phyloP scores from a whole-genome alignment of 169 alveolate genomes.

The Cryptosporidium sp. region DNA sequence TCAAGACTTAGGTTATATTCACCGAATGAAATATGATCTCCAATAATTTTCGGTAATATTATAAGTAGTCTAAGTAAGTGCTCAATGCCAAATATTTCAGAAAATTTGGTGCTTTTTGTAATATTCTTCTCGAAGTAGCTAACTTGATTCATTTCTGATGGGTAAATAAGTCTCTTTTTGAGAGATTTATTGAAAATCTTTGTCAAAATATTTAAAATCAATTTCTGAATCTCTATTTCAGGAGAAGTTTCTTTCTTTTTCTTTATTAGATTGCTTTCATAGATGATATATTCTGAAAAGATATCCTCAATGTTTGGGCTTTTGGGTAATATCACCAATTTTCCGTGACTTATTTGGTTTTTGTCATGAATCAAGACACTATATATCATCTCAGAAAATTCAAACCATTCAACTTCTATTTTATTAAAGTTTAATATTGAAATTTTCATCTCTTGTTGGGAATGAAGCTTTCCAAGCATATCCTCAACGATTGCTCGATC shows the following conservation, averaged over 20 bases:
- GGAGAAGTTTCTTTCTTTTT: not conserved
- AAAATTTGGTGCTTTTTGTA: not conserved
- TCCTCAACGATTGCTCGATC: conserved; percentile 9
- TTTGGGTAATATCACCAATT: conserved; percentile 32
- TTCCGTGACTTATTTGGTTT: conserved; percentile 21
- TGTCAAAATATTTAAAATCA: not conserved
- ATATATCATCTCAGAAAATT: conserved; percentile 22
- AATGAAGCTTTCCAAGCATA: not conserved
- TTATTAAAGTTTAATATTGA: conserved; percentile 5
- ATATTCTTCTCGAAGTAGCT: conserved; percentile 10
- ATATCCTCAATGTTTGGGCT: conserved; percentile 19
- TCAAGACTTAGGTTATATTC: not conserved
- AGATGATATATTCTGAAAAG: not conserved
- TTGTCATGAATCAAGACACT: conserved; percentile 34
- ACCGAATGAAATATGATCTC: conserved; percentile 22
- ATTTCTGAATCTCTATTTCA: not conserved
- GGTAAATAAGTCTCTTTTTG: conserved; percentile 29
- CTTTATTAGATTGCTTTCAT: not conserved
- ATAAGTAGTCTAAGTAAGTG: conserved; percentile 44
- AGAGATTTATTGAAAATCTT: conserved; percentile 29
- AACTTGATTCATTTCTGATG: conserved; percentile 24
- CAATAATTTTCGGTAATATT: conserved; percentile 13
- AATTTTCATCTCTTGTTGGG: conserved; percentile 3
- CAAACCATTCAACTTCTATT: conserved; percentile 46
- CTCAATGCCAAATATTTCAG: conserved; percentile 47